phyloP scores from a whole-genome alignment of 2,329 filamentous ascomycete species.

The Aspergillus latus region DNA sequence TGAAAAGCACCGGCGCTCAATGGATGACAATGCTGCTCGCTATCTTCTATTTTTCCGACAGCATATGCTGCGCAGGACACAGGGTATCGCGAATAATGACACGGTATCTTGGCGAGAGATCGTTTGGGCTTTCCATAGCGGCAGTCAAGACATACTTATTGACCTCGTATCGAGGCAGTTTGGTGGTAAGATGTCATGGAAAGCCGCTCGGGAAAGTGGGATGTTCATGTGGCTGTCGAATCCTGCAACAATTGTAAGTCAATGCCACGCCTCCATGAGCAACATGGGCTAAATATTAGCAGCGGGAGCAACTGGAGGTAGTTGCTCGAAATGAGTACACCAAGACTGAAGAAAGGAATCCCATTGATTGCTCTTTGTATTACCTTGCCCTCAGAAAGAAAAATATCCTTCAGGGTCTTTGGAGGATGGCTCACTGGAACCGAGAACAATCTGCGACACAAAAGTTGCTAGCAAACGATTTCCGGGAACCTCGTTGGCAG shows the following conservation, averaged over 20 bases:
- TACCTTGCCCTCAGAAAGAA: slow-evolving; percentile 93
- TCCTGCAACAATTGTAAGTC: slow-evolving; percentile 67
- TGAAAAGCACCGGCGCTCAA: slow-evolving; percentile 80
- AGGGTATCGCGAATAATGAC: slow-evolving; percentile 61
- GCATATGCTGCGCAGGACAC: slow-evolving; percentile 68
- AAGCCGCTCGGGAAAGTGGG: slow-evolving; percentile 79
- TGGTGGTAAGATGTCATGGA: slow-evolving; percentile 78
- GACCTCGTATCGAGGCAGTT: slow-evolving; percentile 81
- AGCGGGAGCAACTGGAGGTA: slow-evolving; percentile 80
- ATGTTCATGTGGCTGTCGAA: slow-evolving; percentile 95
- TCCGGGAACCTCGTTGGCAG: slow-evolving; percentile 80
- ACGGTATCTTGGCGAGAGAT: slow-evolving; percentile 56
- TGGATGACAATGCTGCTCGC: slow-evolving; percentile 85
- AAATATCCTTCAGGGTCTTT: slow-evolving; percentile 81
- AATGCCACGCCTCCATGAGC: slow-evolving; percentile 7
- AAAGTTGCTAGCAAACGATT: slow-evolving; percentile 83
- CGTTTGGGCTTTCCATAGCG: slow-evolving; percentile 47
- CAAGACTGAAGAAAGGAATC: slow-evolving; percentile 81
- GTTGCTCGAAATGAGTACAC: slow-evolving; percentile 93
- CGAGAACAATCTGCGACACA: slow-evolving; percentile 79
- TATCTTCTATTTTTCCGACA: slow-evolving; percentile 88
- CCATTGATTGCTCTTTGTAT: slow-evolving; percentile 84
- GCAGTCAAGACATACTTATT: slow-evolving; percentile 79
- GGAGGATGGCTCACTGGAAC: slow-evolving; percentile 91
- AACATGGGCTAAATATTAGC: slow-evolving; percentile 16